phyloP scores from a whole-genome alignment of 2,329 filamentous ascomycete genomes.

The Didymella glomerata region DNA sequence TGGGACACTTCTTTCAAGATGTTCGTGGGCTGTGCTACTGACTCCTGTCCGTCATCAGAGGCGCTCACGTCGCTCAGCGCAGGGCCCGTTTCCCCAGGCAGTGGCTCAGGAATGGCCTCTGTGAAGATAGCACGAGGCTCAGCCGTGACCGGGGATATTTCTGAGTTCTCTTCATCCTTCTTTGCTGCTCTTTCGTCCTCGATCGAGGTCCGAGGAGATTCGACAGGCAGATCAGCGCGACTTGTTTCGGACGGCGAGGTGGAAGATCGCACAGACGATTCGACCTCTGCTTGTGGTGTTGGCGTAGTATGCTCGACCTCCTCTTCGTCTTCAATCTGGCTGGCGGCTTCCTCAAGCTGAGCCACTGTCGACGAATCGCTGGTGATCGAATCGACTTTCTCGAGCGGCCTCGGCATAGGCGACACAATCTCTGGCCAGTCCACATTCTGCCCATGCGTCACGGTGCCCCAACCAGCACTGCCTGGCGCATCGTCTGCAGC shows the following conservation, averaged over 20 bases:
- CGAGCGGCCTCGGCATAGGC: conserved; percentile 20
- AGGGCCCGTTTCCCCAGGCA: neutral
- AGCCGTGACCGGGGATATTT: neutral
- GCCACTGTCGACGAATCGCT: conserved; percentile 45
- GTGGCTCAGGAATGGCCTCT: neutral
- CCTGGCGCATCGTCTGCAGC: conserved; percentile 1
- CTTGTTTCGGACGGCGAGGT: conserved; percentile 50
- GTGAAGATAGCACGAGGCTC: neutral
- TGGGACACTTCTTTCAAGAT: neutral
- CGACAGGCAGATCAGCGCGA: conserved; percentile 38
- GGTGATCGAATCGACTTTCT: conserved; percentile 37
- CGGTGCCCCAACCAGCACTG: conserved; percentile 21
- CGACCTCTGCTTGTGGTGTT: conserved; percentile 35
- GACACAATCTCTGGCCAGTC: conserved; percentile 25
- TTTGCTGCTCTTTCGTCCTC: conserved; percentile 41
- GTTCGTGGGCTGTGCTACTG: neutral
- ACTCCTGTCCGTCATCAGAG: neutral
- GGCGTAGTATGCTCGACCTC: conserved; percentile 7
- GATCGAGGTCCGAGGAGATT: conserved; percentile 50
- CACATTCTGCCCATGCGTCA: conserved; percentile 1
- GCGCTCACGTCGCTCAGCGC: neutral
- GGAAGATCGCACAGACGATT: conserved; percentile 46
- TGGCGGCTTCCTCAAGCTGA: conserved; percentile 21
- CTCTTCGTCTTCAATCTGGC: conserved; percentile 32
- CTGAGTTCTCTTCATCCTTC: neutral